Base-by-base conservation (phyloP, 2,329 filamentous ascomycete species). In the Apiospora koreana region DNA sequence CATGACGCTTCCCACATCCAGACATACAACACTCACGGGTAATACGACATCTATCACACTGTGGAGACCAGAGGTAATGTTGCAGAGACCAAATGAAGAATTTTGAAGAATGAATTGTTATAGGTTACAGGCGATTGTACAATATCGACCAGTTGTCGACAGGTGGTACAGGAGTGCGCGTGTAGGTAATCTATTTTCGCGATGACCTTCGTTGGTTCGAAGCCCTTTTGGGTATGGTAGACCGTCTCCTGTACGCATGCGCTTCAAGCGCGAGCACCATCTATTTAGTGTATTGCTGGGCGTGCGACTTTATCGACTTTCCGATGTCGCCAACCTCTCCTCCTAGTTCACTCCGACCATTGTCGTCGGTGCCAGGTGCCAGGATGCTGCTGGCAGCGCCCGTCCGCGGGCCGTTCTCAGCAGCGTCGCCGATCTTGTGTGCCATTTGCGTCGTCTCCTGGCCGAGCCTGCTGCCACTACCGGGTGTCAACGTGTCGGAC, bases 381-480 rank as follows among this genome's bases (percentile, higher is more conserved):
- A 66, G 41, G 8, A 66, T 43, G 41, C 23, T 46, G 41, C 16
- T 66, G 65, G 65, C 65, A 5, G 41, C 28, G 14, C 65, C 65
- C 1, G 65, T 66, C 16, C 16, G 41, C 23, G 65, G 65, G 2
- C 8, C 23, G 25, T 46, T 28, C 41, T 66, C 41, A 7, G n/a
- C 65, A 41, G 65, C 65, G 16, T 42, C 41, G 6, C 65, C 65
- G 21, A 46, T 9, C 42, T 43, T 46, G 31, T 35, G 42, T 9
- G 65, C 65, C 41, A 67, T 46, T 25, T 46, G 42, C 16, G 25
- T 21, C 42, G 65, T 67, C 65, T 67, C 65, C 65, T 67, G 42
- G 42, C 65, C 65, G 16, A 67, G 65, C 42, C 65, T 31, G 65
- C 65, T 46, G 16, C 10, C 65, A 14, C 42, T 35, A 16, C 42